These are phyloP conservation scores for Didymella lethalis DNA, from an alignment of 2,329 filamentous ascomycete species.

Conservation along the genomic window DNA sequence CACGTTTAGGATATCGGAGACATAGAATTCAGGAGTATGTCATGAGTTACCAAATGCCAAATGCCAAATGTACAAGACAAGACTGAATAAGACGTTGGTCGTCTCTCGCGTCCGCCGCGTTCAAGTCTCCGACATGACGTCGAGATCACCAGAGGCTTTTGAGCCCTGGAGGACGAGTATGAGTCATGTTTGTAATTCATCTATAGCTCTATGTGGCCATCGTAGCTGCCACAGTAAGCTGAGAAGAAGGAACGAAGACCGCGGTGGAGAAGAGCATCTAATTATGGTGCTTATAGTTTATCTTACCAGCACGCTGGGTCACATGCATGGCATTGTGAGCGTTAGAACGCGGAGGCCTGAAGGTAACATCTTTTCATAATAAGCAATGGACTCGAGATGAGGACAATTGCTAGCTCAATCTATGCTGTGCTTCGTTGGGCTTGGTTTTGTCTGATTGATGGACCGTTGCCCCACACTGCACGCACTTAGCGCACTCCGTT, in stretches of 20 bases:
- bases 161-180: not conserved
- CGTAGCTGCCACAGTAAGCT: not conserved
- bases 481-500: constrained; percentile 9
- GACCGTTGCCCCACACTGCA: constrained; percentile 5
- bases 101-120: not conserved
- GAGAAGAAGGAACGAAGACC: not conserved
- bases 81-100: not conserved
- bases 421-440: not conserved
- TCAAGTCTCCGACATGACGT: not conserved
- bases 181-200: not conserved
- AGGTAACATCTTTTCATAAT: not conserved
- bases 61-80: not conserved
- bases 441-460: not conserved
- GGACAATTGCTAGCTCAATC: not conserved
- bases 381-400: not conserved
- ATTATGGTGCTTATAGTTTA: not conserved
- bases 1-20: constrained; percentile 3
- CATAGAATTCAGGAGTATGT: not conserved
- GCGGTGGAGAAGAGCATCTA: not conserved
- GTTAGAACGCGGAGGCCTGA: too few species aligned
- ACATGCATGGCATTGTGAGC: too few species aligned
- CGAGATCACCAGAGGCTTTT: not conserved
- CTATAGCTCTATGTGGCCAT: not conserved
- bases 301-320: too few species aligned
- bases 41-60: not conserved